A percentile compares a stretch with the other conserved stretches of the same genome.
Evolutionary conservation across 345 rosid genomes (phyloP).

Genomic region (Citrus cavaleriei): DNA sequence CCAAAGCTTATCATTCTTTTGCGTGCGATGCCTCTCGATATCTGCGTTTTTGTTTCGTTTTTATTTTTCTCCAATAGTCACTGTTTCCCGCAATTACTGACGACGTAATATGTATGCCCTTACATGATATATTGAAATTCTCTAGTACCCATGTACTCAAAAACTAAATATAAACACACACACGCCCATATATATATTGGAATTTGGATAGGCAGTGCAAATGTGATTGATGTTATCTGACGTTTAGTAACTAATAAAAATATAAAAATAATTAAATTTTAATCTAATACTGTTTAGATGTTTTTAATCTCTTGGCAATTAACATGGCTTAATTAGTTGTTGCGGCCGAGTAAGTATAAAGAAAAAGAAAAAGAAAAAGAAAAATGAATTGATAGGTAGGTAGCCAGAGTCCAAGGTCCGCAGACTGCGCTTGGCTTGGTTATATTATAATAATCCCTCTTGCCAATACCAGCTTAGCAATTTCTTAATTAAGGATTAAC

Average conservation of each 20-base stretch:
- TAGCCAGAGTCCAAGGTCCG: not conserved
- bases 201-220: not conserved
- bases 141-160: too few relatives aligned
- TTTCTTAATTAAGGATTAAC: not conserved
- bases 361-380: not conserved
- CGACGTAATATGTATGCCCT: not conserved
- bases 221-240: too few relatives aligned
- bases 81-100: not conserved
- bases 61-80: not conserved
- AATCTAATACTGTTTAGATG: too few relatives aligned
- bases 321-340: not conserved
- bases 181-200: too few relatives aligned
- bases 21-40: not conserved
- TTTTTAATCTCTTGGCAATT: too few relatives aligned
- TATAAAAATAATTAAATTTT: too few relatives aligned
- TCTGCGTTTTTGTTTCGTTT: not conserved
- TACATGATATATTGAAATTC: too few relatives aligned
- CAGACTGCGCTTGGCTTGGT: not conserved
- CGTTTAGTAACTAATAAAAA: too few relatives aligned
- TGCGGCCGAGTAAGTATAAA: too few relatives aligned
- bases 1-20: not conserved
- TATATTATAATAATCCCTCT: slow-evolving; percentile 1
- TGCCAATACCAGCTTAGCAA: not conserved
- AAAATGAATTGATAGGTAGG: not conserved
- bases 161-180: too few relatives aligned